Evolutionary conservation across 1,139 yeast species (phyloP).

Genomic region (Scheffersomyces parashehatae): DNA sequence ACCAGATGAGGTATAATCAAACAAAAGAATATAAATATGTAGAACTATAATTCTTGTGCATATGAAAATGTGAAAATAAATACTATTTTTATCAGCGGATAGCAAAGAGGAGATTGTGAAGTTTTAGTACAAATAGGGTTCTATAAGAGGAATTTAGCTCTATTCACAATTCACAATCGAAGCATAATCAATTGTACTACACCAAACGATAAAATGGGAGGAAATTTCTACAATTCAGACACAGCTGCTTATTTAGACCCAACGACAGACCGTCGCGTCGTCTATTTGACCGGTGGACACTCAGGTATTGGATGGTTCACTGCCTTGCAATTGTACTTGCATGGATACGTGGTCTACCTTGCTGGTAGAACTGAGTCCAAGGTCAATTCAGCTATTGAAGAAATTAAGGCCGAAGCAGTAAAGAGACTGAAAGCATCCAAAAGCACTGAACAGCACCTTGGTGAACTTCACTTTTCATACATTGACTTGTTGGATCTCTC

Average conservation of each 20-base stretch:
- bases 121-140: no score
- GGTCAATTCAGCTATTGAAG: slow-evolving; percentile 56
- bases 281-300: slow-evolving; percentile 77
- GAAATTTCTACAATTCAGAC: slow-evolving; percentile 21
- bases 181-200: no score
- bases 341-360: slow-evolving; percentile 73
- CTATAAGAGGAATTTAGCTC: no score
- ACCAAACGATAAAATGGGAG: neutral
- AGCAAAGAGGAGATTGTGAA: no score
- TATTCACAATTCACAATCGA: no score
- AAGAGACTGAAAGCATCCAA: slow-evolving; percentile 16
- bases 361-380: slow-evolving; percentile 67
- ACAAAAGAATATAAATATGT: no score
- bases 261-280: slow-evolving; percentile 51
- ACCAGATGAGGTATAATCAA: no score
- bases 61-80: no score
- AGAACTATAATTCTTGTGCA: no score
- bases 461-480: slow-evolving; percentile 29
- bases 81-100: no score
- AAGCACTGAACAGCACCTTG: slow-evolving; percentile 24
- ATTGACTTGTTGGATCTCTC: slow-evolving; percentile 36
- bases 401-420: slow-evolving; percentile 55
- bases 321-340: slow-evolving; percentile 71
- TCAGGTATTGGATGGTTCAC: slow-evolving; percentile 81
- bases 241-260: slow-evolving; percentile 43